Conservation (phyloP, 208 protist genomes). For the Sergeia podlipaevii region DNA sequence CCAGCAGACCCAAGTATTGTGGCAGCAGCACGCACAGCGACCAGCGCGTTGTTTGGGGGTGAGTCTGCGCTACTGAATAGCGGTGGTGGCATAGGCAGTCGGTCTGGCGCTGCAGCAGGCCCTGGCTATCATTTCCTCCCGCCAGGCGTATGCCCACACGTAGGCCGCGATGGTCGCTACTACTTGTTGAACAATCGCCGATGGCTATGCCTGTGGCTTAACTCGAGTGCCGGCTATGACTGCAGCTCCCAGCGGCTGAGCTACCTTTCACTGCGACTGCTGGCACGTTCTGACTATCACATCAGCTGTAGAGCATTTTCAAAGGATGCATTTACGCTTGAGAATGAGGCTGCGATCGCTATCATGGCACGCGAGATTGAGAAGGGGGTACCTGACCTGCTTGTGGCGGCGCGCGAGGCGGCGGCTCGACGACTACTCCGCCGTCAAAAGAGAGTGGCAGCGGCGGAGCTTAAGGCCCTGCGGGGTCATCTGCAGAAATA, state of each 20-base stretch:
- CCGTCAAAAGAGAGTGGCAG: too few species aligned
- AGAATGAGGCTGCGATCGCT: constrained; percentile 25
- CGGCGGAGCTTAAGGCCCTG: too few species aligned
- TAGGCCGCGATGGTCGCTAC: constrained; percentile 37
- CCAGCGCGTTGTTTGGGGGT: too few species aligned
- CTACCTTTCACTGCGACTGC: constrained; percentile 24
- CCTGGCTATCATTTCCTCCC: constrained; percentile 27
- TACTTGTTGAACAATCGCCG: constrained; percentile 41
- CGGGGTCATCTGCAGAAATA: too few species aligned
- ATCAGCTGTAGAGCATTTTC: constrained; percentile 35
- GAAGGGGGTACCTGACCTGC: constrained; percentile 18
- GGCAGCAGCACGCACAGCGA: background rate
- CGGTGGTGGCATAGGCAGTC: background rate
- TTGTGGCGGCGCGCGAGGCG: constrained; percentile 17
- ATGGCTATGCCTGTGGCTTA: constrained; percentile 40
- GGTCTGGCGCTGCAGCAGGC: constrained; percentile 10
- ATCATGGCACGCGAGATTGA: constrained; percentile 42
- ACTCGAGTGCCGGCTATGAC: constrained; percentile 15
- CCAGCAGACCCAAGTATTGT: constrained; percentile 1
- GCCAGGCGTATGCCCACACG: constrained; percentile 26
- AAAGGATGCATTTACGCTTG: constrained; percentile 25
- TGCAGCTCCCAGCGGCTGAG: constrained; percentile 20
- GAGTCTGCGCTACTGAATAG: too few species aligned
- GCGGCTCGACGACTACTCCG: constrained; percentile 6
- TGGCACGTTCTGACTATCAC: constrained; percentile 20